Base-by-base conservation (phyloP, 805 yeast species). In the Candida stauntonica region DNA sequence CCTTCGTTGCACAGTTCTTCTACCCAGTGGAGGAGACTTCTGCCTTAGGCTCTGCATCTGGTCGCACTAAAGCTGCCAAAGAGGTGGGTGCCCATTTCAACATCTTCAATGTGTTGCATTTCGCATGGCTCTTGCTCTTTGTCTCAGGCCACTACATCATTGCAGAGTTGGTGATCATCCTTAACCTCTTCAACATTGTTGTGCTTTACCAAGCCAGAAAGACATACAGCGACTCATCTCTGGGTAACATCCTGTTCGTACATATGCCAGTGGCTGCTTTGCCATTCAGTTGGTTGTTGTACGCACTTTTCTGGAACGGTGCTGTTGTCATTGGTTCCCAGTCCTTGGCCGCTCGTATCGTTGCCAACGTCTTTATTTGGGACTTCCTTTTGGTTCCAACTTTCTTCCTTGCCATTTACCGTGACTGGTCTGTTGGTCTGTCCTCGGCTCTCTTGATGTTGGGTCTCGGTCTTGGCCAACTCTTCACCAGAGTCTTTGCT, bases 241-340 rank as follows among this genome's bases (percentile, higher is more conserved):
- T 77, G 34, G 45, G 63, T 38, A 68, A 67, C 43, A 79, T 80
- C 74, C 46, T 77, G 21, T 60, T 76, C 27, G 65, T 83, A 36
- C 94, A 86, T 61, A 61, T 79, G 48, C 73, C 91, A 13, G 70
- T 72, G 12, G 72, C 77, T 8, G 86, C 89, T 0, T 49, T 84
- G 51, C 94, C 95, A 12, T 59, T 83, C 39, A 68, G 83, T 23
- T 86, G 95, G 95, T 62, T 80, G 26, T 57, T 82, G 42, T 83
- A 78, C 54, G 80, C 79, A 17, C 57, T 86, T 27, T 82, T 85
- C 67, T 86, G 95, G 95, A 83, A 82, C 55, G 94, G 94, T 32
- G 88, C 94, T 2, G 81, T 81, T 20, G 74, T 82, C 11, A 42
- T 51, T 17, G 58, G 51, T 11, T 73, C 73, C 39, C 72, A 73